These are phyloP conservation scores for Mycena vulgaris DNA, from an alignment of 768 basidiomycete species.

Conservation along the genomic window DNA sequence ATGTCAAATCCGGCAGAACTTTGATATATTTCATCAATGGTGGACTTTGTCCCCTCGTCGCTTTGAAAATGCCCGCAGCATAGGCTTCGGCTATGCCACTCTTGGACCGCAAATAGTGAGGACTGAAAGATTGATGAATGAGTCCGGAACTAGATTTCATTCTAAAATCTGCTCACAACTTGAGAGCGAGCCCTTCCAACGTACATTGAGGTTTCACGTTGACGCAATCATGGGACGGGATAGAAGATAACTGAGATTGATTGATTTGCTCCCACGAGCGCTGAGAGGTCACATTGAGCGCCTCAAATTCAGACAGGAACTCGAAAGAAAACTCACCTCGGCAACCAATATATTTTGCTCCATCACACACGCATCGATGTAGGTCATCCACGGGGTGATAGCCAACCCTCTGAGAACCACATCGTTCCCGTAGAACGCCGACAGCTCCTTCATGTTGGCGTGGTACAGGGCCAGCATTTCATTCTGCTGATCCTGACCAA, in stretches of 20 bases:
- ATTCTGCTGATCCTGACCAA: slow-evolving; percentile 13
- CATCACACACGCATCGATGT: slow-evolving; percentile 27
- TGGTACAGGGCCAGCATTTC: slow-evolving; percentile 15
- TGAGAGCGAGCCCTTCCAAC: neutral
- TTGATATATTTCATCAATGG: slow-evolving; percentile 34
- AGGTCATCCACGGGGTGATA: slow-evolving; percentile 14
- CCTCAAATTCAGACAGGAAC: neutral
- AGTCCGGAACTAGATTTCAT: too few relatives aligned
- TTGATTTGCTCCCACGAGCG: too few relatives aligned
- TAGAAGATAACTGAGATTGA: neutral
- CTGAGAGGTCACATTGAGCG: too few relatives aligned
- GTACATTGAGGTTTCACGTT: too few relatives aligned
- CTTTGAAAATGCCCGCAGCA: slow-evolving; percentile 28
- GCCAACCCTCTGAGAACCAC: slow-evolving; percentile 12
- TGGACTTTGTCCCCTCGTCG: slow-evolving; percentile 11
- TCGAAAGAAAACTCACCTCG: neutral
- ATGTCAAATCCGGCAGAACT: slow-evolving; percentile 10
- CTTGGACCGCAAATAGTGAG: slow-evolving; percentile 29
- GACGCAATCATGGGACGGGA: too few relatives aligned
- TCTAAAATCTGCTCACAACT: slow-evolving; percentile 4
- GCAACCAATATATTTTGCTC: slow-evolving; percentile 3
- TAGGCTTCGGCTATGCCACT: slow-evolving; percentile 25
- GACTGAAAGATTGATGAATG: neutral
- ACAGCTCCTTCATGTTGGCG: slow-evolving; percentile 5
- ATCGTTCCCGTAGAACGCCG: slow-evolving; percentile 9